Evolutionary conservation across 2,329 filamentous ascomycete species (phyloP).

Genomic region (Aspergillus nomiae): DNA sequence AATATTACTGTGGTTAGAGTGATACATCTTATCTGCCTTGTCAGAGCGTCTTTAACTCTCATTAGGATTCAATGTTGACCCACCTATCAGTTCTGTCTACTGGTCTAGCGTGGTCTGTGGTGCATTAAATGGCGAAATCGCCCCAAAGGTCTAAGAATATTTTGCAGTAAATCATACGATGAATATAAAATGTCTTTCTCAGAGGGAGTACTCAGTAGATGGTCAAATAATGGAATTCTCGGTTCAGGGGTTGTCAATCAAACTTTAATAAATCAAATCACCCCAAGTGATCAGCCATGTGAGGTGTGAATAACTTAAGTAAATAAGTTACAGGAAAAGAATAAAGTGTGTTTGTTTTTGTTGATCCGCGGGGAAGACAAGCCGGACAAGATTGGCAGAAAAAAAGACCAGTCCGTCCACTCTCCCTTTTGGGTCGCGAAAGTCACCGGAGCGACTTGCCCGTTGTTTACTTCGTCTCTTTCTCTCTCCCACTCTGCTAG

Average conservation of each 20-base stretch:
- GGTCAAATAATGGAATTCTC: background rate
- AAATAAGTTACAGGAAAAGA: background rate
- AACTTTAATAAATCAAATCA: background rate
- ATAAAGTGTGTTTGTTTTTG: background rate
- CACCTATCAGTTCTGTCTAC: background rate
- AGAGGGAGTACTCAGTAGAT: background rate
- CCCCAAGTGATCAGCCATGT: background rate
- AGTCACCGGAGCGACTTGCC: slow-evolving; percentile 29
- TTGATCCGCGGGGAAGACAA: background rate
- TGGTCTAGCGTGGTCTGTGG: background rate
- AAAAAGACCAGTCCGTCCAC: slow-evolving; percentile 1
- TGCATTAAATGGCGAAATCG: background rate
- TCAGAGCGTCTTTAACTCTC: background rate
- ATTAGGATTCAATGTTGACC: background rate
- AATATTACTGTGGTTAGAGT: background rate
- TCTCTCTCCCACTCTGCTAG: background rate
- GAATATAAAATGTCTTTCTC: background rate
- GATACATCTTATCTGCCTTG: background rate
- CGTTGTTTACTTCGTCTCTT: slow-evolving; percentile 22
- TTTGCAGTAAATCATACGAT: background rate
- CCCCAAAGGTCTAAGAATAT: background rate
- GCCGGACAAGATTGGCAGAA: slow-evolving; percentile 3
- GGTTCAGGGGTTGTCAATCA: background rate
- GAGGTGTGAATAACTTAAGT: background rate
- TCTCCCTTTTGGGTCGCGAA: slow-evolving; percentile 20